Evolutionary conservation across 192 early-diverging fungal species (phyloP).

Genomic region (Backusella luteola): DNA sequence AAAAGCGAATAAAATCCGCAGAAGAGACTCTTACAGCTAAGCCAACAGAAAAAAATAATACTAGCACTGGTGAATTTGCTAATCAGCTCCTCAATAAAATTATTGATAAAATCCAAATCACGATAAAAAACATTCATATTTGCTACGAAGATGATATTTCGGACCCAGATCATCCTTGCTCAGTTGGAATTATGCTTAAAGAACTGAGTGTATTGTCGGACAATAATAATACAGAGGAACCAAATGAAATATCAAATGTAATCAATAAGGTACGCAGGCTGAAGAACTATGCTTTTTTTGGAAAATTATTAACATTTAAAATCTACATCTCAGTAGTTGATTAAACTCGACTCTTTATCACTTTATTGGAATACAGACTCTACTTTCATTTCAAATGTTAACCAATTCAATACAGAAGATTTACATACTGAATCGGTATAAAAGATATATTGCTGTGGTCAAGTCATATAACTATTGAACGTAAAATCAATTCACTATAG

Average conservation of each 20-base stretch:
- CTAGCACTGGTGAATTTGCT: constrained; percentile 55
- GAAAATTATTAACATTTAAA: background rate
- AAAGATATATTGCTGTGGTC: background rate
- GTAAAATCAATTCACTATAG: constrained; percentile 22
- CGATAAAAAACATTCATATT: constrained; percentile 83
- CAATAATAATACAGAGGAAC: constrained; percentile 42
- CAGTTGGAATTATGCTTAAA: constrained; percentile 71
- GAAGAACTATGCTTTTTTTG: background rate
- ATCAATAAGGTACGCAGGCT: constrained; percentile 60
- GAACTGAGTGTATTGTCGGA: constrained; percentile 82
- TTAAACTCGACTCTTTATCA: constrained; percentile 57
- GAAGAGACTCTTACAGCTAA: constrained; percentile 36
- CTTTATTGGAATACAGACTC: constrained; percentile 78
- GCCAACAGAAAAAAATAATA: background rate
- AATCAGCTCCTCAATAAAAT: constrained; percentile 78
- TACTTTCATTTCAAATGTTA: background rate
- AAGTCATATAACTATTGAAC: background rate
- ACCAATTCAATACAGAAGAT: background rate
- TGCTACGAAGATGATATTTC: constrained; percentile 80
- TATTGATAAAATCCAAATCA: constrained; percentile 83
- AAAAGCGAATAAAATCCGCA: constrained; percentile 59
- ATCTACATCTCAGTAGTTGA: constrained; percentile 39
- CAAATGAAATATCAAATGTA: constrained; percentile 59
- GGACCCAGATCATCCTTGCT: constrained; percentile 65
- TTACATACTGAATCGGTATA: constrained; percentile 17